Conservation (phyloP, 345 rosid species). For the Crucihimalaya himalaica region DNA sequence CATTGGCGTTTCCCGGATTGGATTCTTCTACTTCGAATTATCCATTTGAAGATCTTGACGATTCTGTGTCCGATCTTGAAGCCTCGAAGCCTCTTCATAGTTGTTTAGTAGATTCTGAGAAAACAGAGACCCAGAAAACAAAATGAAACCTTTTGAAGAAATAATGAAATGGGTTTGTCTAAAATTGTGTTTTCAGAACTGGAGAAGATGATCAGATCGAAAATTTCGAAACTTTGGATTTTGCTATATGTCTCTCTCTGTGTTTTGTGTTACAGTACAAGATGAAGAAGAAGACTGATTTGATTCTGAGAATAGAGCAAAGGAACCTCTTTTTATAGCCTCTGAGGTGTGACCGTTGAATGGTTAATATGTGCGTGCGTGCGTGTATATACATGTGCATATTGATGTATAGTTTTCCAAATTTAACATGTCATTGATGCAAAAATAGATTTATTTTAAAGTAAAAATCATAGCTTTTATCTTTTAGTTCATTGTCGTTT, state of each 20-base stretch:
- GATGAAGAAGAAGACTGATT: conserved; percentile 37
- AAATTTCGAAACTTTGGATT: conserved; percentile 10
- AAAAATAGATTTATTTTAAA: not conserved
- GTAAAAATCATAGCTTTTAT: not conserved
- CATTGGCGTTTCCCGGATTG: conserved; percentile 32
- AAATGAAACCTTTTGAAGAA: conserved; percentile 14
- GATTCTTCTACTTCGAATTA: conserved; percentile 42
- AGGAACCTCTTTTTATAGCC: conserved; percentile 35
- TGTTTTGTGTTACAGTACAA: conserved; percentile 17
- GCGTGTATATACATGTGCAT: conserved; percentile 28
- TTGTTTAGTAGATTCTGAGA: not conserved
- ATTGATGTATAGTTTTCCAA: conserved; percentile 35
- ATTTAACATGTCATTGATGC: conserved; percentile 34
- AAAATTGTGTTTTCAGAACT: not conserved
- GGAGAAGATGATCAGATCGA: not conserved
- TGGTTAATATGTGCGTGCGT: conserved; percentile 20
- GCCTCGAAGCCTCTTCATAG: conserved; percentile 55
- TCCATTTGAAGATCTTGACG: conserved; percentile 55
- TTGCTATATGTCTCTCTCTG: not conserved
- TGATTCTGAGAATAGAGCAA: conserved; percentile 23
- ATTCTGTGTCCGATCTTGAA: conserved; percentile 57
- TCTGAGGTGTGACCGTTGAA: conserved; percentile 39
- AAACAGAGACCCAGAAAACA: conserved; percentile 23
- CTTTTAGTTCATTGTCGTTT: not conserved
- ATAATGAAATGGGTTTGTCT: conserved; percentile 13